A percentile compares a stretch with the other conserved stretches of the same genome.
These are phyloP conservation scores for Mesembryanthemum crystallinum DNA, from an alignment of 148 eudicot genomes.

Conservation along the genomic window DNA sequence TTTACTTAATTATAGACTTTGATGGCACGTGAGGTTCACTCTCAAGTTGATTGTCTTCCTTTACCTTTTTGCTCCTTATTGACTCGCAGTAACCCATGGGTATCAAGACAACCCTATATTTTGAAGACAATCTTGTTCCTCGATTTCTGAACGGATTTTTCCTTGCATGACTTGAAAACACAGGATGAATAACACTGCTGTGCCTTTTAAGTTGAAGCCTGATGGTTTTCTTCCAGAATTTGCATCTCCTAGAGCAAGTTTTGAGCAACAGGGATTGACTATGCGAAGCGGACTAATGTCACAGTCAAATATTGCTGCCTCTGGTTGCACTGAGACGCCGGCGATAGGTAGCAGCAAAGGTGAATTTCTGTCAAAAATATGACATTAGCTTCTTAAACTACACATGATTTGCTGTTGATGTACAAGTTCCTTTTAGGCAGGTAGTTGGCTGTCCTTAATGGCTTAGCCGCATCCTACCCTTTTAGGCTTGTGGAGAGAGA, in stretches of 20 bases:
- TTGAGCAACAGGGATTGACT: constrained; percentile 42
- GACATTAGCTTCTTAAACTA: constrained; percentile 1
- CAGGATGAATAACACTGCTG: constrained; percentile 37
- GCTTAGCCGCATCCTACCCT: too few relatives aligned
- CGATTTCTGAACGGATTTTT: constrained; percentile 11
- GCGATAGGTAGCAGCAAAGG: constrained; percentile 39
- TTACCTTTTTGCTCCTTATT: background rate
- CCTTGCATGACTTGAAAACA: background rate
- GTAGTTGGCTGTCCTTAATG: too few relatives aligned
- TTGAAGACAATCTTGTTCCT: constrained; percentile 20
- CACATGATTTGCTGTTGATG: background rate
- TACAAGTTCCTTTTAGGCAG: background rate
- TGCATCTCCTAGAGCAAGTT: constrained; percentile 58
- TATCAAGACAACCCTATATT: background rate
- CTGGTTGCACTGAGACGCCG: constrained; percentile 31
- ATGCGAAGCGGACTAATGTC: constrained; percentile 43
- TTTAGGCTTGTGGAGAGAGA: too few relatives aligned
- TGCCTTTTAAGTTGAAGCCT: constrained; percentile 31
- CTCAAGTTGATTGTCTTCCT: too few relatives aligned
- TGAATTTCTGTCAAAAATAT: constrained; percentile 25
- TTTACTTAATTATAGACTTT: too few relatives aligned
- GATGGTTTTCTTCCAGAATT: constrained; percentile 46
- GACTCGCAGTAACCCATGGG: background rate
- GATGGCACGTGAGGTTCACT: too few relatives aligned
- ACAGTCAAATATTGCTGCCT: constrained; percentile 43